Conservation (phyloP, 73 alveolate species). For the Urostyla sp. region DNA sequence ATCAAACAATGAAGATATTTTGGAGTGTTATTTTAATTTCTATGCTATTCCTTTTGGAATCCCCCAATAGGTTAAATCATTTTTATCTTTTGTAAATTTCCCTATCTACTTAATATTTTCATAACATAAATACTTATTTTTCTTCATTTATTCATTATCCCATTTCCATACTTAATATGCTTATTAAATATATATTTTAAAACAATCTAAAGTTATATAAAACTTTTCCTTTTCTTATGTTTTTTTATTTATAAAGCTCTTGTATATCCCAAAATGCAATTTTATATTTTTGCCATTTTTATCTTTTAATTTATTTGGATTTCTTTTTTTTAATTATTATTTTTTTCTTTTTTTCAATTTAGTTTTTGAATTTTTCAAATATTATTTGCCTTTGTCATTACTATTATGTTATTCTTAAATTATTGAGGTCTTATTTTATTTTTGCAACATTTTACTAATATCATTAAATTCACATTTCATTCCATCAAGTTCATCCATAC, state of each 20-base stretch:
- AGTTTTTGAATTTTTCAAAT: not conserved
- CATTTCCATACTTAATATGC: not conserved
- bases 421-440: not conserved
- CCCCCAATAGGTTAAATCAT: constrained; percentile 70
- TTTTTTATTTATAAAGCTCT: constrained; percentile 45
- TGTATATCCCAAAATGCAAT: constrained; percentile 60
- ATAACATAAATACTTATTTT: not conserved
- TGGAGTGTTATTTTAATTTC: constrained; percentile 56
- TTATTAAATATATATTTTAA: not conserved
- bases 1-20: constrained; percentile 49
- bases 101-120: constrained; percentile 5
- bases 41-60: constrained; percentile 64
- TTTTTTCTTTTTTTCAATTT: not conserved
- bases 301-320: constrained; percentile 25
- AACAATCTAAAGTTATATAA: constrained; percentile 48
- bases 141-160: not conserved
- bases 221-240: constrained; percentile 55
- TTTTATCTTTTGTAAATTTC: not conserved
- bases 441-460: not conserved
- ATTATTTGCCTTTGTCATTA: not conserved
- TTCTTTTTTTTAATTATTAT: constrained; percentile 11
- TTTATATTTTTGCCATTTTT: constrained; percentile 52
- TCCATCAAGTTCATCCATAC: not conserved
- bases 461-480: not conserved
- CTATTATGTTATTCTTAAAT: not conserved